Evolutionary conservation across 495 filamentous ascomycete genomes (phyloP), one percentile per base, ranked within the genome.

Genomic region (Barbatosphaeria neglecta): DNA sequence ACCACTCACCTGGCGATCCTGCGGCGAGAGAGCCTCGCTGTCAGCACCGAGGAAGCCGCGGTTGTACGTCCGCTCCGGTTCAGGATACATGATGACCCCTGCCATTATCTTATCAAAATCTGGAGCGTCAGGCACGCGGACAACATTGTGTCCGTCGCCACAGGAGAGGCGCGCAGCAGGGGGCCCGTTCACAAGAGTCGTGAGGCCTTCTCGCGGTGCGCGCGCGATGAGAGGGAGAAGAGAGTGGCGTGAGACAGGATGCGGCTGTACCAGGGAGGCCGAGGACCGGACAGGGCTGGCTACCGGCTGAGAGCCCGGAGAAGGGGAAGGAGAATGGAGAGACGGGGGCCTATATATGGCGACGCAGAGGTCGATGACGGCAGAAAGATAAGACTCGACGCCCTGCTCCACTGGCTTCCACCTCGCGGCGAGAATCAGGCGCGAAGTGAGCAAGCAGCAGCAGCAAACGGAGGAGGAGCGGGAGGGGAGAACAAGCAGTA

Each of bases 31-130:
- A 20, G 52, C 60, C 6, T 55, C 53, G 49, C 56, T 61, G 47
- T 59, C 55, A 35, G 47, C 41, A 20, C 58, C 58, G 22, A 61
- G 45, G 28, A 59, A 63, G 19, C 60, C 60, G 28, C 60, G 55
- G 47, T 63, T 63, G 27, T 42, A 28, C 19, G 42, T 51, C 39
- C 48, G 46, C 25, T 63, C 57, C 23, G 54, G 54, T 40, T 55
- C 41, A 9, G 56, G 59, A 47, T 57, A 50, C 59, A 57, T 52
- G 37, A 54, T 52, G 41, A 46, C 48, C 40, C 28, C 45, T 35
- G 54, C 49, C 50, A 50, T 50, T n/a, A 51, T 48, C 40, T 22
- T 44, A 37, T 46, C 22, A 22, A 23, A 16, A 22, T 46, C 15
- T 33, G 35, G 37, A 17, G 15, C 9, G 22, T 7, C 10, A 6